Conservation (phyloP, 805 yeast species). For the Helenozyma rhizophorensis region DNA sequence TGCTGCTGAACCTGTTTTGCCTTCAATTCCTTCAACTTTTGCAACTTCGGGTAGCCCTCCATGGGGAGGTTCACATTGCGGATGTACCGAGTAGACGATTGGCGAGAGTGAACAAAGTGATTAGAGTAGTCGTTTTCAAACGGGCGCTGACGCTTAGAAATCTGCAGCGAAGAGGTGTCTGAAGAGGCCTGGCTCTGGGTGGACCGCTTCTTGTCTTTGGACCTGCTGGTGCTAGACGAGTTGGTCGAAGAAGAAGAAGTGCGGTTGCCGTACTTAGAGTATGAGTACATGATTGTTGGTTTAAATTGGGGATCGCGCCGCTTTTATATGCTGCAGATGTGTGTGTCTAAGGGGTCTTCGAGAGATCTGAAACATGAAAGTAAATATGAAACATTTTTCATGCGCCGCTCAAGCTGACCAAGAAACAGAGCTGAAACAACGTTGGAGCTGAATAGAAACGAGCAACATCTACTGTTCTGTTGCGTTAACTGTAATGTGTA, state of each 20-base stretch:
- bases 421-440: too few species aligned
- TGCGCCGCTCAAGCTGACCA: too few species aligned
- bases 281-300: conserved; percentile 10
- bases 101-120: conserved; percentile 58
- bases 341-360: too few species aligned
- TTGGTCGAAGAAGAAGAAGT: conserved; percentile 9
- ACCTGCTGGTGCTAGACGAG: conserved; percentile 4
- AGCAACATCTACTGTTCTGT: too few species aligned
- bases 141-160: conserved; percentile 8
- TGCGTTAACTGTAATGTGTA: too few species aligned
- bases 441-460: too few species aligned
- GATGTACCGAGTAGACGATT: conserved; percentile 59
- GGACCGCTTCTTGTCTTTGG: conserved; percentile 8
- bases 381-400: too few species aligned
- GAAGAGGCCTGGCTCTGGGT: conserved; percentile 6
- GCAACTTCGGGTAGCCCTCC: conserved; percentile 84
- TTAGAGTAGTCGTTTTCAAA: conserved; percentile 70
- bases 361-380: too few species aligned
- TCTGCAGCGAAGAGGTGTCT: neutral
- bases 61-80: conserved; percentile 63
- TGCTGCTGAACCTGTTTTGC: conserved; percentile 48
- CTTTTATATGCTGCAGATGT: too few species aligned
- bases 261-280: conserved; percentile 14
- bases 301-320: too few species aligned
- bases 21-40: conserved; percentile 63